Evolutionary conservation across 2,329 filamentous ascomycete species (phyloP).

Genomic region (Botrytis aclada): DNA sequence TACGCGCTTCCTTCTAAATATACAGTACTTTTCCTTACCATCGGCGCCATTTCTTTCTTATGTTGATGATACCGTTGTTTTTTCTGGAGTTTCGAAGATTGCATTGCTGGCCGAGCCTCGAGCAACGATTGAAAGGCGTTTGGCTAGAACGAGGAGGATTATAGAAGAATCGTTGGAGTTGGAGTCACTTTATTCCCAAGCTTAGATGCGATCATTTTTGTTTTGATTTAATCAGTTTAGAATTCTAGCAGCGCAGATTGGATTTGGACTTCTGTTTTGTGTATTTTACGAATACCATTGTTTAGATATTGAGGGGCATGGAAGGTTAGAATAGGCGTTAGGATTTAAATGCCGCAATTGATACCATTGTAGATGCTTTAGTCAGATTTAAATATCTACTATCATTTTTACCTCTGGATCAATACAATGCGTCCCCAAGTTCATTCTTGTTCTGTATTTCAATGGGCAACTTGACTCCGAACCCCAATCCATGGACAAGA

Average conservation of each 20-base stretch:
- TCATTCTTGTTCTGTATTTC: background rate
- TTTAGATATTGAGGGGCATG: background rate
- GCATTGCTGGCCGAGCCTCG: background rate
- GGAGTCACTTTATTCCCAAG: background rate
- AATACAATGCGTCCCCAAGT: accelerated
- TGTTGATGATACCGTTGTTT: background rate
- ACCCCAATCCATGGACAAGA: too few species aligned
- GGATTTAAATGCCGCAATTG: background rate
- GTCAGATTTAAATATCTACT: background rate
- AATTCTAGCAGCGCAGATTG: background rate
- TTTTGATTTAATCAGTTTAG: background rate
- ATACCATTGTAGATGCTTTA: background rate
- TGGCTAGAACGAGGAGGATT: background rate
- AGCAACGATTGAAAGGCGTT: background rate
- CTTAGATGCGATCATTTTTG: too few species aligned
- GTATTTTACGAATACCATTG: background rate
- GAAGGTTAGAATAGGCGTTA: background rate
- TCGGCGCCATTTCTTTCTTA: background rate
- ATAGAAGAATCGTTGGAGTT: background rate
- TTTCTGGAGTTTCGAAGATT: background rate
- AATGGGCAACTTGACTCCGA: background rate
- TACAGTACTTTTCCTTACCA: background rate
- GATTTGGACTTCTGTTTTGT: background rate
- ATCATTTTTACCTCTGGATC: background rate
- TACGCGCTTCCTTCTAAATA: background rate